A percentile compares a stretch with the other conserved stretches of the same genome.
These are phyloP conservation scores for Gryganskiella cystojenkinii DNA, from an alignment of 192 early-diverging fungal species.

Conservation along the genomic window DNA sequence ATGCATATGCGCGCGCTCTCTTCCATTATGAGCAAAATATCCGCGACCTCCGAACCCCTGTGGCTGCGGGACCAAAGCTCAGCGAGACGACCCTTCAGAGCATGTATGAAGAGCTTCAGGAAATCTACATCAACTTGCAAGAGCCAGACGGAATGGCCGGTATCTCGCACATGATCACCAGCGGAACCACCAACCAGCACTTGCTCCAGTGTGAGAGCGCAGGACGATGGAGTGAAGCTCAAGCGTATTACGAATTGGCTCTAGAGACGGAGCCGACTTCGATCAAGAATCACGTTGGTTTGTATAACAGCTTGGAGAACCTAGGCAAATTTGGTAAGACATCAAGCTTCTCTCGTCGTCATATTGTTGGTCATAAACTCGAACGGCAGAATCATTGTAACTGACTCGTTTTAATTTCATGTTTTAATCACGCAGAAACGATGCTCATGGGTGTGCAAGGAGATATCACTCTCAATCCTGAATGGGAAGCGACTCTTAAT, in stretches of 20 bases:
- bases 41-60: conserved; percentile 26
- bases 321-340: conserved; percentile 73
- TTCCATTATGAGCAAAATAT: conserved; percentile 78
- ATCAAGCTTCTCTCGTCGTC: neutral
- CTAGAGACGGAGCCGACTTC: conserved; percentile 57
- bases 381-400: neutral
- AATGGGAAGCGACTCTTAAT: conserved; percentile 62
- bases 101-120: conserved; percentile 63
- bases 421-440: conserved; percentile 21
- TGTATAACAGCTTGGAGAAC: conserved; percentile 76
- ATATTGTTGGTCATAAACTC: neutral
- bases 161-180: conserved; percentile 61
- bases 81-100: conserved; percentile 17
- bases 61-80: conserved; percentile 9
- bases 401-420: neutral
- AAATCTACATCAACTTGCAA: conserved; percentile 73
- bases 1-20: conserved; percentile 75
- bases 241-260: conserved; percentile 70
- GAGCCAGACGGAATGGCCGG: conserved; percentile 80
- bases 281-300: conserved; percentile 62
- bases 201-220: conserved; percentile 70
- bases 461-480: conserved; percentile 50
- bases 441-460: conserved; percentile 15
- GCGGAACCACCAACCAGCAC: conserved; percentile 69
- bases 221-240: conserved; percentile 73